Base-by-base conservation (phyloP, 371 early-diverging fungal genomes). In the Mortierella sp. region DNA sequence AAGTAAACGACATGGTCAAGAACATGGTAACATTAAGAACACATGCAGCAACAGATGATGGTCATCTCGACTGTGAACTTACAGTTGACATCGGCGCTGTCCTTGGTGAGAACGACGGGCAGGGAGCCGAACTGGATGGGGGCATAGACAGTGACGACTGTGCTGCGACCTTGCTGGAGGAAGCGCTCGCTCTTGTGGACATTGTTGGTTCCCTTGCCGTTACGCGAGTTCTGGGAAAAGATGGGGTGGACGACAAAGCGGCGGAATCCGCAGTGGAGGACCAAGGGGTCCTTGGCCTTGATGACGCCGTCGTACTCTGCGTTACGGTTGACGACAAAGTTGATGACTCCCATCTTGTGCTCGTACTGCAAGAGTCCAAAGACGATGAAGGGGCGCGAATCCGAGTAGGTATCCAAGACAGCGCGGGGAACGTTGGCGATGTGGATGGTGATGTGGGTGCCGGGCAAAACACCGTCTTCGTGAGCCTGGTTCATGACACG, bases 181-280 rank as follows among this genome's bases (percentile, higher is more conserved):
- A 95, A 98, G n/a, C 97, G 91, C 80, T 97, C 96, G 75, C 94
- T 95, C 89, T 96, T 96, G 88, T 97, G 96, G n/a, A 98, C 97
- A 79, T 96, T 93, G 85, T 97, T 98, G 31, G 93, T 87, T 22
- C 92, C 90, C 70, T 93, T 91, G 47, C 93, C 92, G 75, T 93
- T 94, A 13, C 89, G 89, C 22, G 94, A 90, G 86, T 95, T 91
- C 85, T 96, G 94, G 50, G 97, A 97, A 80, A 94, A 99, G 67
- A 98, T 85, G 22, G 98, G 98, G 11, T 83, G 85, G 26, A 94
- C 94, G 40, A 88, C 86, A 85, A 94, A 96, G 64, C 96, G 92
- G 48, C 99, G 92, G 90, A 96, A 98, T 14, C 98, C 98, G 77
- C 89, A 88, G 74, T 94, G 96, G 61, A 97, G 71, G 9, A 97